Evolutionary conservation across 1,284 basidiomycete genomes (phyloP).

Genomic region (Trichosporon ovoides): DNA sequence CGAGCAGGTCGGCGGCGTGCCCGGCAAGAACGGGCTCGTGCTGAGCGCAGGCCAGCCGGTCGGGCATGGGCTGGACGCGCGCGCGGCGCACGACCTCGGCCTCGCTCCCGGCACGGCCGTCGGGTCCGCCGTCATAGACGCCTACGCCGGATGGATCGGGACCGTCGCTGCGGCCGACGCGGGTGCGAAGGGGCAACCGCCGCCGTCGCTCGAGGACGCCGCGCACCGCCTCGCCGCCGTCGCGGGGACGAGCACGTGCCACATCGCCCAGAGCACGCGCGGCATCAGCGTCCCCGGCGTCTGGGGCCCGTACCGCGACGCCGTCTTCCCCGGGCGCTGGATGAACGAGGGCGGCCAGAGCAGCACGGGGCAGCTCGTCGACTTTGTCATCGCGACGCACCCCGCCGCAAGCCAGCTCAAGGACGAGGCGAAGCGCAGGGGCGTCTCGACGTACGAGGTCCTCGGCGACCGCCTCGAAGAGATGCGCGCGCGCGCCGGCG

Average conservation of each 20-base stretch:
- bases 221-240: constrained; percentile 80
- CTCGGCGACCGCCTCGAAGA: constrained; percentile 70
- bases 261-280: constrained; percentile 75
- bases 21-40: constrained; percentile 57
- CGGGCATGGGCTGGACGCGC: constrained; percentile 70
- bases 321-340: constrained; percentile 88
- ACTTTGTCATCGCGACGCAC: constrained; percentile 91
- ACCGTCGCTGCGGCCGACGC: constrained; percentile 78
- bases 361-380: constrained; percentile 95
- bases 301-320: constrained; percentile 88
- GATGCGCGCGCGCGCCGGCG: constrained; percentile 58
- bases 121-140: constrained; percentile 91
- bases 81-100: constrained; percentile 79
- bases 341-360: constrained; percentile 99
- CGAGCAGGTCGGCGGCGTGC: constrained; percentile 69
- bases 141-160: constrained; percentile 99
- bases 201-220: constrained; percentile 63
- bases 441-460: constrained; percentile 54
- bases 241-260: constrained; percentile 93
- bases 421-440: constrained; percentile 53
- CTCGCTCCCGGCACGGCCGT: constrained; percentile 84
- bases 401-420: constrained; percentile 70
- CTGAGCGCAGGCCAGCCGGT: constrained; percentile 90
- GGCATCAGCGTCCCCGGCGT: constrained; percentile 66
- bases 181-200: constrained; percentile 49